A percentile compares a stretch with the other conserved stretches of the same genome.
Evolutionary conservation across 2,329 filamentous ascomycete species (phyloP).

Genomic region (Botryotinia convoluta): DNA sequence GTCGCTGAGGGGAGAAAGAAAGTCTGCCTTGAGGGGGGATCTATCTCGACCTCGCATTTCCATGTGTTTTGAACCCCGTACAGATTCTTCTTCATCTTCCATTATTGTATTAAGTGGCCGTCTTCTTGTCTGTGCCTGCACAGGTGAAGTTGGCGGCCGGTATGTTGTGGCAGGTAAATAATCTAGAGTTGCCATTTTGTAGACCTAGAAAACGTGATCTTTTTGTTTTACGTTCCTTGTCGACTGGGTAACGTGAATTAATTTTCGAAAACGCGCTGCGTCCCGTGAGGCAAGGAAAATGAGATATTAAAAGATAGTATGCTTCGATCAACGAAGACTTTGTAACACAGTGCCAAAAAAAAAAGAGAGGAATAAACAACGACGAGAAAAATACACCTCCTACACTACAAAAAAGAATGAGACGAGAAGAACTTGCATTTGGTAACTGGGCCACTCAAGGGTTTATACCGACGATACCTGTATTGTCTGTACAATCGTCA

Average conservation of each 20-base stretch:
- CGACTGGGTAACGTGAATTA: constrained; percentile 26
- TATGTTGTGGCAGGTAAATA: constrained; percentile 50
- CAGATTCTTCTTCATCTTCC: constrained; percentile 47
- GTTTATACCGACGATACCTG: constrained; percentile 18
- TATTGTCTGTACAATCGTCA: constrained; percentile 12
- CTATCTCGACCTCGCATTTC: constrained; percentile 38
- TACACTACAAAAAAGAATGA: constrained; percentile 16
- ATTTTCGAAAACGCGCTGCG: constrained; percentile 34
- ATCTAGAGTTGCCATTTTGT: constrained; percentile 40
- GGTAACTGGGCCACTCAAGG: constrained; percentile 11
- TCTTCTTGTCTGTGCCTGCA: constrained; percentile 52
- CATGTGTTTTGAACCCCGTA: constrained; percentile 34
- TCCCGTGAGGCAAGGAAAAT: constrained; percentile 26
- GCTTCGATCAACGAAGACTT: constrained; percentile 42
- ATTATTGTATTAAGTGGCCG: constrained; percentile 63
- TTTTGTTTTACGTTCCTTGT: constrained; percentile 26
- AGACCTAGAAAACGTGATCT: constrained; percentile 24
- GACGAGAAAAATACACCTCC: constrained; percentile 19
- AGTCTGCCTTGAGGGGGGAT: constrained; percentile 40
- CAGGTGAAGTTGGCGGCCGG: constrained; percentile 46
- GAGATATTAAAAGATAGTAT: constrained; percentile 39
- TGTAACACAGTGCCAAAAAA: constrained; percentile 23
- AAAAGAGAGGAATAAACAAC: constrained; percentile 23
- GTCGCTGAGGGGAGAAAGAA: constrained; percentile 47
- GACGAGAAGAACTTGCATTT: constrained; percentile 10